Evolutionary conservation across 73 alveolate genomes (phyloP).

Genomic region (Symbiodinium natans): DNA sequence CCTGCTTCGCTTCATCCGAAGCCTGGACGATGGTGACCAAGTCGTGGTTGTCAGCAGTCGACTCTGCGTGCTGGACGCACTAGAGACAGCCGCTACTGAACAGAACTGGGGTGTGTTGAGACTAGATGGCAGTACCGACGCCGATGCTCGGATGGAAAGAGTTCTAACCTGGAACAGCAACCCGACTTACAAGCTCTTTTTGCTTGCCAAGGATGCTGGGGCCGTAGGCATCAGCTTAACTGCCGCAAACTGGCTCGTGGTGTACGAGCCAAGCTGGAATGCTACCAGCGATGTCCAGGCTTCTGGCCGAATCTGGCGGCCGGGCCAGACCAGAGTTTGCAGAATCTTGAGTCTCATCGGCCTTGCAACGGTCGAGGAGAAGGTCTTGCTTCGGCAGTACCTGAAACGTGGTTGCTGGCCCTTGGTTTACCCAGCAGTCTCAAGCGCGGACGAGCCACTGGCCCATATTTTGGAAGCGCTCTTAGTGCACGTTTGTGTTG

Average conservation of each 20-base stretch:
- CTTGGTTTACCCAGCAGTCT: no score
- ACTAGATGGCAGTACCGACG: background rate
- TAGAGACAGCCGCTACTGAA: background rate
- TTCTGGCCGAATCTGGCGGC: background rate
- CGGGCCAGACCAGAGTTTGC: background rate
- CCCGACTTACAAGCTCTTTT: background rate
- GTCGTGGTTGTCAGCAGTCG: background rate
- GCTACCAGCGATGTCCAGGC: background rate
- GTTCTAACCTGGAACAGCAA: background rate
- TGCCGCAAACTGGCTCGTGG: background rate
- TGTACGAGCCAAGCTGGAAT: constrained; percentile 5
- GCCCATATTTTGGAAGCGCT: no score
- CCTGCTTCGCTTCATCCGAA: background rate
- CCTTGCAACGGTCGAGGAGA: background rate
- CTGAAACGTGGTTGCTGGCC: no score
- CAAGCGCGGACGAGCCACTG: no score
- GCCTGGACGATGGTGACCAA: background rate
- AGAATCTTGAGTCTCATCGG: background rate
- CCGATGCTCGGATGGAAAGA: background rate
- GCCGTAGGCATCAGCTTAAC: background rate
- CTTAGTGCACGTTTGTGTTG: no score
- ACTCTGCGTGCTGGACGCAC: background rate
- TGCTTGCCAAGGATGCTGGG: background rate
- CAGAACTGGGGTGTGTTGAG: background rate
- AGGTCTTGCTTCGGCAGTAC: background rate